phyloP scores from a whole-genome alignment of 768 basidiomycete species.

The Lactarius akahatsu region DNA sequence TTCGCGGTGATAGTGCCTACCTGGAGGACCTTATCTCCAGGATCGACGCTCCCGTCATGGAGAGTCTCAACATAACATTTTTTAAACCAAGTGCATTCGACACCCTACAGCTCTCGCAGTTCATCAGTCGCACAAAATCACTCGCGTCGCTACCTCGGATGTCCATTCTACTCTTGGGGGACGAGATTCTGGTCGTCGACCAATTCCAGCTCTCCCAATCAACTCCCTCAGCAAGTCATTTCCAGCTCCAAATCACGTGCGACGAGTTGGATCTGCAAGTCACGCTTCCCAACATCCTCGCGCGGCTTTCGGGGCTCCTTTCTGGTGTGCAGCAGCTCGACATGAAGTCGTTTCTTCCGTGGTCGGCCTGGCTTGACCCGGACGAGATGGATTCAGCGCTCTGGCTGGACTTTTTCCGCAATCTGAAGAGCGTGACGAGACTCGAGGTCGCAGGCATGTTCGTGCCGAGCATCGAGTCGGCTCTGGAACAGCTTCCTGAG shows the following conservation, averaged over 20 bases:
- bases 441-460: neutral
- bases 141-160: neutral
- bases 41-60: constrained; percentile 1
- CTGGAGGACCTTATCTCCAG: constrained; percentile 10
- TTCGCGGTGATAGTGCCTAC: neutral
- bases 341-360: neutral
- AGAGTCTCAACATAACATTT: neutral
- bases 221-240: neutral
- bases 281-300: neutral
- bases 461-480: neutral
- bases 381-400: neutral
- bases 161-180: constrained; percentile 3
- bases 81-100: neutral
- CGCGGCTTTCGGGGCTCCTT: neutral
- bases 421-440: neutral
- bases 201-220: neutral
- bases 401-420: constrained; percentile 7
- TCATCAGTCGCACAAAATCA: constrained; percentile 2
- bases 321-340: neutral
- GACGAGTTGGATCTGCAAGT: neutral
- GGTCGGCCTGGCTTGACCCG: neutral
- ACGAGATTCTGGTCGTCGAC: constrained; percentile 2
- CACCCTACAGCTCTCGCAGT: constrained; percentile 6
- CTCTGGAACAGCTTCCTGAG: neutral
- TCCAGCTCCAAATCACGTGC: neutral